These are phyloP conservation scores for Fusarium praegraminearum DNA, from an alignment of 2,329 filamentous ascomycete genomes.

Conservation along the genomic window DNA sequence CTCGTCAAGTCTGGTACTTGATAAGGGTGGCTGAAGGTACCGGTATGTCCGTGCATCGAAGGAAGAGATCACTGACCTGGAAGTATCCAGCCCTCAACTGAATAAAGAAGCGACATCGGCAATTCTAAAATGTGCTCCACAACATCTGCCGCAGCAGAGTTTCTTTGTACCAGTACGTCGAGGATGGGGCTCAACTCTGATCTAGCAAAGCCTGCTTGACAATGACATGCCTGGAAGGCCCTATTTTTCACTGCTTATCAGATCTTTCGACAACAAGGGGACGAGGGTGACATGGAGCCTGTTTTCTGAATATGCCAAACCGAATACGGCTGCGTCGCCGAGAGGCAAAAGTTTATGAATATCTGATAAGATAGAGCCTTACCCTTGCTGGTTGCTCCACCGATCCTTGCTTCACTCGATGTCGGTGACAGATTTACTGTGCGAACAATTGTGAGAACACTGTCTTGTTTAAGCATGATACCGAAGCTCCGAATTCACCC, in stretches of 20 bases:
- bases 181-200: background rate
- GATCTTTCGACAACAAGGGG: background rate
- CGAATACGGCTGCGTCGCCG: background rate
- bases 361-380: background rate
- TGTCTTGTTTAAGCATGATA: background rate
- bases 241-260: background rate
- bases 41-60: no score
- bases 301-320: background rate
- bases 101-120: background rate
- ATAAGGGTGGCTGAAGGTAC: no score
- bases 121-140: background rate
- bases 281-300: background rate
- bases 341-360: background rate
- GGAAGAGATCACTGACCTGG: background rate
- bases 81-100: background rate
- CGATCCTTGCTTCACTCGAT: background rate
- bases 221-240: background rate
- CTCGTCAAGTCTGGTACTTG: no score
- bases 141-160: background rate
- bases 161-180: background rate
- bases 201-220: background rate
- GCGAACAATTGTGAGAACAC: background rate
- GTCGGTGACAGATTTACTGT: background rate
- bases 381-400: background rate
- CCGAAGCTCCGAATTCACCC: background rate